Evolutionary conservation across 441 rosid genomes (phyloP).

Genomic region (Biscutella auriculata): DNA sequence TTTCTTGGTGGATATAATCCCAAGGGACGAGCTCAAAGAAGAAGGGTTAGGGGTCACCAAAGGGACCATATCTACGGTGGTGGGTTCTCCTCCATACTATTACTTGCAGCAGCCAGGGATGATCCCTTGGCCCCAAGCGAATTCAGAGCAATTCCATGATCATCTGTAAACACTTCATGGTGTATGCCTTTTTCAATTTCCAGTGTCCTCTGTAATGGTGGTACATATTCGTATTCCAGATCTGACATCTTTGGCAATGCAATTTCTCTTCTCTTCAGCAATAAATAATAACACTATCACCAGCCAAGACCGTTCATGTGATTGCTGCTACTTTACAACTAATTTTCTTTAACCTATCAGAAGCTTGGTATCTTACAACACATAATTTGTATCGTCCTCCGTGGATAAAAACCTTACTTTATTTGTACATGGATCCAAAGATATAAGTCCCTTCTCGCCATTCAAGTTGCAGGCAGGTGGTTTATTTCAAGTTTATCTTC

Average conservation of each 20-base stretch:
- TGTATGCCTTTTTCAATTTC: too few relatives aligned
- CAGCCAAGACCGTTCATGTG: too few relatives aligned
- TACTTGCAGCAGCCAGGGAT: conserved; percentile 45
- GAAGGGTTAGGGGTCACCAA: conserved; percentile 80
- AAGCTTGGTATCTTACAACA: too few relatives aligned
- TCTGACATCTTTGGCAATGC: neutral
- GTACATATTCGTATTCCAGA: neutral
- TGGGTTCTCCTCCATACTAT: conserved; percentile 60
- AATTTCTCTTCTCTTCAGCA: neutral
- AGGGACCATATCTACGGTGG: conserved; percentile 37
- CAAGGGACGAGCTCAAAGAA: conserved; percentile 74
- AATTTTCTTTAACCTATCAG: neutral
- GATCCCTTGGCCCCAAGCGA: conserved; percentile 55
- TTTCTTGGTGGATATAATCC: conserved; percentile 81
- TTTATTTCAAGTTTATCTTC: neutral
- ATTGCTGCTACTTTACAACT: neutral
- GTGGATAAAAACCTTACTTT: conserved; percentile 2
- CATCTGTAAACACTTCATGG: too few relatives aligned
- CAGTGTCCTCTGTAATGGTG: conserved; percentile 1
- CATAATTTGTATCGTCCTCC: too few relatives aligned
- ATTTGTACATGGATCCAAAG: conserved; percentile 12
- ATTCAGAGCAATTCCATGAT: too few relatives aligned
- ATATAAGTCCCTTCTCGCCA: neutral
- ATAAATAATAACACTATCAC: too few relatives aligned
- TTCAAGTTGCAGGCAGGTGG: neutral